These are phyloP conservation scores for Hymenoscyphus salicellus DNA, from an alignment of 2,329 filamentous ascomycete species.

Conservation along the genomic window DNA sequence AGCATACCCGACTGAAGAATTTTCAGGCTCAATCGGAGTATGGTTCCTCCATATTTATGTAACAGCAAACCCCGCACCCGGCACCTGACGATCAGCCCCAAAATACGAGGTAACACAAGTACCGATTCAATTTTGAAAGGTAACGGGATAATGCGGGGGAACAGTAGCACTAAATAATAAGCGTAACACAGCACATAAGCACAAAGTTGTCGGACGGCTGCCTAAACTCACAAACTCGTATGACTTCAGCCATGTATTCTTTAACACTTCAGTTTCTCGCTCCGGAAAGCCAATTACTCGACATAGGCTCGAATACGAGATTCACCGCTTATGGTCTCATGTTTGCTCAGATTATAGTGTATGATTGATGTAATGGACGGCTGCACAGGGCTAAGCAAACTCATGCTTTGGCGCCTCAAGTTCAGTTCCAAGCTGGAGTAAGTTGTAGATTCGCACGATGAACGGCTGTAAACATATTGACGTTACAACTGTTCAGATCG, in stretches of 20 bases:
- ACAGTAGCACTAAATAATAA: neutral
- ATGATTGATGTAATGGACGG: neutral
- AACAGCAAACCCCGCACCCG: neutral
- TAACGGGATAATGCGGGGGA: no score
- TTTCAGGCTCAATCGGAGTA: neutral
- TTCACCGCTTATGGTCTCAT: neutral
- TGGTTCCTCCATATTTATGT: neutral
- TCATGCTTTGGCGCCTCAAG: neutral
- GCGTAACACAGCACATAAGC: neutral
- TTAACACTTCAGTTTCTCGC: neutral
- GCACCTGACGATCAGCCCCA: neutral
- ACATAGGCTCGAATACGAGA: neutral
- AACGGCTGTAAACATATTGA: neutral
- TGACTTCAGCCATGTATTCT: neutral
- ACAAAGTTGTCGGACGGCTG: neutral
- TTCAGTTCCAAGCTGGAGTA: neutral
- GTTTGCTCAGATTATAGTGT: conserved; percentile 1
- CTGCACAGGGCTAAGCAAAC: neutral
- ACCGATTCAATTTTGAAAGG: neutral
- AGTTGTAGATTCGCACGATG: neutral
- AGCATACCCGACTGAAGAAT: neutral
- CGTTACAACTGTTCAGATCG: neutral
- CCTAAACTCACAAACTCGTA: neutral
- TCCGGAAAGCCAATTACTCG: neutral
- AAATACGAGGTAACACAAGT: neutral